Evolutionary conservation across 2,329 filamentous ascomycete species (phyloP).

Genomic region (Diaporthe destruens): DNA sequence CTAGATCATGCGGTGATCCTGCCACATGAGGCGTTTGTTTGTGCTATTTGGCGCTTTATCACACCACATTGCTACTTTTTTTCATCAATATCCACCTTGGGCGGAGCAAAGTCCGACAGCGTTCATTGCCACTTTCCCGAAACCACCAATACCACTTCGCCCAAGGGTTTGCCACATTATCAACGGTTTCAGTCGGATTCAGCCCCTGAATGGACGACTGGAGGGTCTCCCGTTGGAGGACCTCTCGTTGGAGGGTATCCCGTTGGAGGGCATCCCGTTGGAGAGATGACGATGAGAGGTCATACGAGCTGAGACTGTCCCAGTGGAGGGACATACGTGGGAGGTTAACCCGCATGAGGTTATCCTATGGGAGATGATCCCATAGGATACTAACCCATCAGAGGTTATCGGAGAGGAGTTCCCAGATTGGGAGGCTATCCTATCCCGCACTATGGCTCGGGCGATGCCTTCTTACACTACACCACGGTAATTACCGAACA

Average conservation of each 20-base stretch:
- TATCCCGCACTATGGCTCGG: not conserved
- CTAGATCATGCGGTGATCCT: not conserved
- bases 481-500: not conserved
- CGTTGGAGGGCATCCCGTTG: too few species aligned
- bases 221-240: not conserved
- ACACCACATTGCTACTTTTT: not conserved
- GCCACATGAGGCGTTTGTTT: not conserved
- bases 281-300: not conserved
- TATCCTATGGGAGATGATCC: not conserved
- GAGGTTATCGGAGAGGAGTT: not conserved
- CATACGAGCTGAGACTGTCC: not conserved
- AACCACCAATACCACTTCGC: not conserved
- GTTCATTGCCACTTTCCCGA: not conserved
- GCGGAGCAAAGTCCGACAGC: not conserved
- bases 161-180: not conserved
- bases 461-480: conserved; percentile 6
- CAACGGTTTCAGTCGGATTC: not conserved
- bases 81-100: not conserved
- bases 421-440: not conserved
- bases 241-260: not conserved
- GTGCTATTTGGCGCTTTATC: not conserved
- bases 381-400: not conserved
- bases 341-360: not conserved
- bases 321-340: not conserved
- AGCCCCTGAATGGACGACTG: not conserved